Evolutionary conservation across 495 filamentous ascomycete species (phyloP).

Genomic region (Neohortaea acidophila): DNA sequence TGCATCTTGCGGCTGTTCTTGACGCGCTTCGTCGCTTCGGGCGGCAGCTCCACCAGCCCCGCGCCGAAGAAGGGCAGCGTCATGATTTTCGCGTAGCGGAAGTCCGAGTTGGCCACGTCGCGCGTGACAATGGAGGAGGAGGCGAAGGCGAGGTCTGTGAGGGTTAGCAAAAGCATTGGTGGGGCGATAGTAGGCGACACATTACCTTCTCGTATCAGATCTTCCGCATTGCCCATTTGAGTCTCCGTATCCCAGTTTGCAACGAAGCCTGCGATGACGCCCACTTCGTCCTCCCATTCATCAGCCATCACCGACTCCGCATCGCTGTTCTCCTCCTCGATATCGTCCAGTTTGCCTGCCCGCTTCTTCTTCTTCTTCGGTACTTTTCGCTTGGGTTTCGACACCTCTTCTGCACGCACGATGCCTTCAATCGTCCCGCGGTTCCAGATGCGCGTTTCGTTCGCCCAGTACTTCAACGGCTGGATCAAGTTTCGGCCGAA

Average conservation of each 20-base stretch:
- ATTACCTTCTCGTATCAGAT: conserved; percentile 40
- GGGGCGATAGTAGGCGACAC: neutral
- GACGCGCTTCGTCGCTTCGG: conserved; percentile 61
- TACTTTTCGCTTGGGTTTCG: conserved; percentile 21
- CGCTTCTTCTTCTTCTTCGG: conserved; percentile 29
- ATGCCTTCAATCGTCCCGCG: conserved; percentile 56
- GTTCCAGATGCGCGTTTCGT: conserved; percentile 59
- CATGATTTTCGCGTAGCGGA: conserved; percentile 75
- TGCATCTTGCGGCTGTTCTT: conserved; percentile 92
- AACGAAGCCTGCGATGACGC: conserved; percentile 43
- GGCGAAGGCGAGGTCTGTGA: conserved; percentile 59
- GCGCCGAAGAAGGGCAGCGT: conserved; percentile 71
- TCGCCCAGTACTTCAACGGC: conserved; percentile 76
- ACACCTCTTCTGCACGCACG: conserved; percentile 51
- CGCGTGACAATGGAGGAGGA: conserved; percentile 55
- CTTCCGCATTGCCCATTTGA: conserved; percentile 40
- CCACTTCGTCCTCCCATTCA: conserved; percentile 44
- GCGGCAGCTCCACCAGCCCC: conserved; percentile 76
- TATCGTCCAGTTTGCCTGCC: conserved; percentile 16
- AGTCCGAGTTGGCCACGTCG: conserved; percentile 57
- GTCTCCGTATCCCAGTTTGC: conserved; percentile 40
- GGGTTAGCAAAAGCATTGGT: conserved; percentile 4
- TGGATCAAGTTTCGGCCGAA: conserved; percentile 46
- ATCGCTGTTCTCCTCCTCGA: conserved; percentile 32
- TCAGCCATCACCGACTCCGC: conserved; percentile 25